Evolutionary conservation across 2,329 filamentous ascomycete species (phyloP).

Genomic region (Plenodomus biglobosus): DNA sequence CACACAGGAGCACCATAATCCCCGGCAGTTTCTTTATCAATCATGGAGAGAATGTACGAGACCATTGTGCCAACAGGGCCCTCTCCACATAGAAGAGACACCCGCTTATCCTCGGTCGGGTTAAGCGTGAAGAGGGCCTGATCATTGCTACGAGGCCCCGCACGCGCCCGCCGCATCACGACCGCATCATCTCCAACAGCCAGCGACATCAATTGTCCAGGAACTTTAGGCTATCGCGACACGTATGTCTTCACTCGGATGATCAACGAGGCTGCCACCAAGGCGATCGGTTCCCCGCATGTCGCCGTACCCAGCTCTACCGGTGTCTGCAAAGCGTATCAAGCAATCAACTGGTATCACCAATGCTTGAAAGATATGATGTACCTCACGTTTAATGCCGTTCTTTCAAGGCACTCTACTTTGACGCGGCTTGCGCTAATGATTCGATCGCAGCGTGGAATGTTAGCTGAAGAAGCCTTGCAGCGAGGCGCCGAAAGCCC

Average conservation of each 20-base stretch:
- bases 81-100: neutral
- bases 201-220: neutral
- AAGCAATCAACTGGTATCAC: neutral
- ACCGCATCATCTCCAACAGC: neutral
- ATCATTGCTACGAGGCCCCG: neutral
- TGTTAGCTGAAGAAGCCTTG: neutral
- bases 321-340: neutral
- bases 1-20: too few species aligned
- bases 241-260: neutral
- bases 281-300: neutral
- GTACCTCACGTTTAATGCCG: neutral
- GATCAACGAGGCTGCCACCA: neutral
- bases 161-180: neutral
- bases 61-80: too few species aligned
- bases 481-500: neutral
- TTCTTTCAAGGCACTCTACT: neutral
- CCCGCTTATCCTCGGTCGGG: neutral
- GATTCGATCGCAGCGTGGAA: neutral
- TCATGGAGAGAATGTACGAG: too few species aligned
- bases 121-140: neutral
- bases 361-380: neutral
- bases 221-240: neutral
- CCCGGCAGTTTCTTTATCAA: too few species aligned
- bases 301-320: neutral
- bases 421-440: neutral